Conservation (phyloP, 2,329 filamentous ascomycete genomes). For the Talaromyces sp. region DNA sequence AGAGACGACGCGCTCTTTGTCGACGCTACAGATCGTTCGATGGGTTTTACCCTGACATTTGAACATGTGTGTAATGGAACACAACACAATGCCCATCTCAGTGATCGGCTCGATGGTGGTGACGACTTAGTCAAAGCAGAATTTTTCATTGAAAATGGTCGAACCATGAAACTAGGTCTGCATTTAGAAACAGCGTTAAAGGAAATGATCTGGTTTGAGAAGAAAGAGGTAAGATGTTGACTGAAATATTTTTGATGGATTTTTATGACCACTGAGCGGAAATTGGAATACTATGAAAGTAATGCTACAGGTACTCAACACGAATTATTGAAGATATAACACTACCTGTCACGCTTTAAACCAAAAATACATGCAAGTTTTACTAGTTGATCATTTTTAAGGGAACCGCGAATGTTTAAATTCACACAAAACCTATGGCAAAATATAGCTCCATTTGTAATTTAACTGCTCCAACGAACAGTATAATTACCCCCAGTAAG, state of each 20-base stretch:
- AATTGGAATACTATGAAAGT: not conserved
- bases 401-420: not conserved
- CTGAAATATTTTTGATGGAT: not conserved
- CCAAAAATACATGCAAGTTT: not conserved
- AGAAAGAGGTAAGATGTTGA: not conserved
- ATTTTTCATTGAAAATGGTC: not conserved
- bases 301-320: too few relatives aligned
- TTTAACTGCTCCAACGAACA: not conserved
- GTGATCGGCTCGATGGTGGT: not conserved
- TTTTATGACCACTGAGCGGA: too few relatives aligned
- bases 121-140: conserved; percentile 2
- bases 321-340: too few relatives aligned
- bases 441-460: too few relatives aligned
- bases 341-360: too few relatives aligned
- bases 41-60: conserved; percentile 24
- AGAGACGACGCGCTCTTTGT: conserved; percentile 23
- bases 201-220: conserved; percentile 4
- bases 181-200: not conserved
- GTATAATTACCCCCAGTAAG: not conserved
- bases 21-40: conserved; percentile 27
- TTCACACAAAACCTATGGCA: not conserved
- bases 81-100: conserved; percentile 20
- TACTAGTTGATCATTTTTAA: not conserved
- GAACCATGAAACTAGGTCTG: conserved; percentile 1
- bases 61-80: conserved; percentile 23